Conservation (phyloP, 495 filamentous ascomycete species). For the Hypoxylon lenormandii region DNA sequence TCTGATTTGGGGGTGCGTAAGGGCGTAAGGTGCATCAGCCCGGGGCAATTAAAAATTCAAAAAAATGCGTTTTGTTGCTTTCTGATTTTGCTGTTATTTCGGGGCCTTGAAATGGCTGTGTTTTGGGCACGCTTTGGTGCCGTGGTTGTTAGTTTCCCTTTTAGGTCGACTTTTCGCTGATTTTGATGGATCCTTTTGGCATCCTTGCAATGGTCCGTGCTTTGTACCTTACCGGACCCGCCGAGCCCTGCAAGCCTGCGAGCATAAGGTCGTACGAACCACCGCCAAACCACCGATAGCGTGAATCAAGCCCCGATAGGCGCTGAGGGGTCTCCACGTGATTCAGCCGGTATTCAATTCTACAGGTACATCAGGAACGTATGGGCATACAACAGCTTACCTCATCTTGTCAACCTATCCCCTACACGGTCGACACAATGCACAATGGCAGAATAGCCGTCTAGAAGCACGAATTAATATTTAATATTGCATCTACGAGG, state of each 20-base stretch:
- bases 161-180: conserved; percentile 24
- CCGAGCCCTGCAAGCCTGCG: too few species aligned
- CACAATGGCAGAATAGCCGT: too few species aligned
- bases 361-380: too few species aligned
- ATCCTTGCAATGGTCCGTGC: conserved; percentile 32
- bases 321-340: background rate
- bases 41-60: conserved; percentile 21
- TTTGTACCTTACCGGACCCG: background rate
- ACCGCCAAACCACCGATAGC: too few species aligned
- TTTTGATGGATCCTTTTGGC: conserved; percentile 31
- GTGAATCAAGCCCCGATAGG: background rate
- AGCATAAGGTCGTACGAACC: background rate
- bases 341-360: background rate
- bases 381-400: too few species aligned
- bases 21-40: conserved; percentile 29
- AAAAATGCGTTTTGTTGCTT: conserved; percentile 29
- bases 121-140: conserved; percentile 33
- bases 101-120: conserved; percentile 19
- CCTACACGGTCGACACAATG: too few species aligned
- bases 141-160: conserved; percentile 34
- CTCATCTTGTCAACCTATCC: too few species aligned
- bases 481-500: background rate
- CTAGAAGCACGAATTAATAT: too few species aligned
- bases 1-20: conserved; percentile 38
- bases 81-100: conserved; percentile 37